Base-by-base conservation (phyloP, 768 basidiomycete species). In the Hemileccinum impolitum region DNA sequence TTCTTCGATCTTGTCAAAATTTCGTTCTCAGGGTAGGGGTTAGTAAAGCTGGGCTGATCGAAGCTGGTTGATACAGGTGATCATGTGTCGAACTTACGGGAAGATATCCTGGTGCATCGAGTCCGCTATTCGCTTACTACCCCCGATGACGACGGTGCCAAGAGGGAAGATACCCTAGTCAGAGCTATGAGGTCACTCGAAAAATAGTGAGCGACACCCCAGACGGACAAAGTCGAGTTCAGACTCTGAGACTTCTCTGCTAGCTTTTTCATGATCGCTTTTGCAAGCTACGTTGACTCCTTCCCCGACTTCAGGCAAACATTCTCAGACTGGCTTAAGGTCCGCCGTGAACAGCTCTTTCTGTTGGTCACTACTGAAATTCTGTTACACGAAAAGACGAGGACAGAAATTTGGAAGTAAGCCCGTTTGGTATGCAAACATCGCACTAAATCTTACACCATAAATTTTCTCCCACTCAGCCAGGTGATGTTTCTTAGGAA, bases 391-490 rank as follows among this genome's bases (percentile, higher is more conserved):
- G 1, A 44, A 31, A 28, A 88, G 82, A 71, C 82, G 2, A 78
- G 95, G 37, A 84, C 88, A 3, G 96, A 98, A 64, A 91, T 99
- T 15, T 91, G 87, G 84, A 96, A 90, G 93, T 92, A 62, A 65
- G 88, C 66, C 5, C 32, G 28, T 48, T 32, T 41, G 19, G 51
- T 28, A 51, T 18, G 28, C 28, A 9, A 18, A 17, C 28, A 37
- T 30, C 19, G 4, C 25, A 37, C 12, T 13, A 11, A 15, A 30
- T 51, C 34, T 37, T 35, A 45, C 48, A 36, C 12, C 17, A 34
- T 13, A 32, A 45, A 30, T 43, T 46, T 36, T 14, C 38, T 31
- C 6, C 32, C n/a, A n/a, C n/a, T 30, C 21, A 92, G 93, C 60
- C 94, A 96, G 74, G 84, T 95, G 56, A 80, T 76, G 58, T 91